These are phyloP conservation scores for Globisporangium irregulare DNA, from an alignment of 352 stramenopile species.

Conservation along the genomic window DNA sequence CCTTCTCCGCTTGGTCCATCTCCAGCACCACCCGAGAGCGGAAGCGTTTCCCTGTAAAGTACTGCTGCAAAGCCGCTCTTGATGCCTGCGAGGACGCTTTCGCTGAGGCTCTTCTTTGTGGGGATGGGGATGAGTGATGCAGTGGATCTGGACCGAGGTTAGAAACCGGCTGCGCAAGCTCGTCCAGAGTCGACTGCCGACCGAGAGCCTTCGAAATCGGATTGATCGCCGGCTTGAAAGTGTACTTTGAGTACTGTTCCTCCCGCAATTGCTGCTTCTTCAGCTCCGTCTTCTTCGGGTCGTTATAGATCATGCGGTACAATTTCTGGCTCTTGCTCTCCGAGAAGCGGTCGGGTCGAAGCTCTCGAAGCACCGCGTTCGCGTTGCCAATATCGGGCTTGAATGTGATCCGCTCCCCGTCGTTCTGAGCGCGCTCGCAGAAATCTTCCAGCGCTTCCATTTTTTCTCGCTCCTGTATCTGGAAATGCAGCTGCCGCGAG, in stretches of 20 bases:
- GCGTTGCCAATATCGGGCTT: constrained; percentile 78
- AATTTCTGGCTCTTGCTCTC: constrained; percentile 58
- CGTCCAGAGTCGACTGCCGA: constrained; percentile 38
- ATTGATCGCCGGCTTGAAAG: constrained; percentile 82
- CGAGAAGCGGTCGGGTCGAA: constrained; percentile 53
- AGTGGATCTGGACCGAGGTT: constrained; percentile 20
- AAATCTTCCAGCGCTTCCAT: constrained; percentile 52
- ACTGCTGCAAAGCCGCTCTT: constrained; percentile 35
- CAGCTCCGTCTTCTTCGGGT: constrained; percentile 51
- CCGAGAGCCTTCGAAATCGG: constrained; percentile 64
- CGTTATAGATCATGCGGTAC: constrained; percentile 69
- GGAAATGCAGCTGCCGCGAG: constrained; percentile 63
- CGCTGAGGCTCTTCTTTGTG: constrained; percentile 13
- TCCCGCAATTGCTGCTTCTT: constrained; percentile 61
- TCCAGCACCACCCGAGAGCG: constrained; percentile 66
- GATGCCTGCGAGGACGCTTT: constrained; percentile 16
- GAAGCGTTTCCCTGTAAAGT: constrained; percentile 69
- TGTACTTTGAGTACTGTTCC: constrained; percentile 51
- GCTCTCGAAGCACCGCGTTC: constrained; percentile 56
- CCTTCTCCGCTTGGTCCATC: constrained; percentile 60
- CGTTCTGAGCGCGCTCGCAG: constrained; percentile 31
- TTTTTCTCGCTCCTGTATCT: constrained; percentile 58
- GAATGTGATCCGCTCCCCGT: constrained; percentile 49
- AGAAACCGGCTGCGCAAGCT: constrained; percentile 37
- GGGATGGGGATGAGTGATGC: neutral